Evolutionary conservation across 2,329 filamentous ascomycete species (phyloP).

Genomic region (Trichoderma sp.): DNA sequence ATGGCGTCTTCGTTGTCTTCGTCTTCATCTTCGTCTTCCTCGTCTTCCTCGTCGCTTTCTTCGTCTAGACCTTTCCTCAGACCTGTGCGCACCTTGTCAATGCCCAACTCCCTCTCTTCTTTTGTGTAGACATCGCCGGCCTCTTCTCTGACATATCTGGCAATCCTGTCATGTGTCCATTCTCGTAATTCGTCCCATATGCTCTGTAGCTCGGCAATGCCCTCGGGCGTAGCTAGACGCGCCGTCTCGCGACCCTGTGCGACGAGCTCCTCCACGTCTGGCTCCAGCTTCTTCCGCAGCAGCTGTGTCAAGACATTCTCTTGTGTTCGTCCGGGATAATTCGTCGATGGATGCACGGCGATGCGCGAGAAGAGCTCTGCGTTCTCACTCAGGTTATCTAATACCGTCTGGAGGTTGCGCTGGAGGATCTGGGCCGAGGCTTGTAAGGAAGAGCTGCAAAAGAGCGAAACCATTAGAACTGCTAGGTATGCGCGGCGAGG

Average conservation of each 20-base stretch:
- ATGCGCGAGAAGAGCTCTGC: conserved; percentile 65
- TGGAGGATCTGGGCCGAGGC: conserved; percentile 69
- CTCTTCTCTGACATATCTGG: conserved; percentile 42
- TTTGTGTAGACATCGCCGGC: conserved; percentile 65
- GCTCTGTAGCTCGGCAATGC: conserved; percentile 44
- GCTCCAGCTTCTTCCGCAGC: conserved; percentile 80
- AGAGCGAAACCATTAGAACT: background rate
- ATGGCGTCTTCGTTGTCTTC: conserved; percentile 24
- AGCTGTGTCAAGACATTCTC: conserved; percentile 65
- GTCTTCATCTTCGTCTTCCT: conserved; percentile 55
- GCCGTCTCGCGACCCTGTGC: conserved; percentile 56
- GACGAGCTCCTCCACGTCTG: conserved; percentile 70
- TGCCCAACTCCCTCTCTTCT: conserved; percentile 63
- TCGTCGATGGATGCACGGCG: conserved; percentile 72
- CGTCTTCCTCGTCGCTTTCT: conserved; percentile 54
- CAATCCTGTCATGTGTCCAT: conserved; percentile 42
- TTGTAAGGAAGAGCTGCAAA: conserved; percentile 63
- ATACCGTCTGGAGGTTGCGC: conserved; percentile 64
- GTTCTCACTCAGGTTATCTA: conserved; percentile 62
- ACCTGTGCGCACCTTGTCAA: conserved; percentile 70
- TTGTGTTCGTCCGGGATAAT: conserved; percentile 68
- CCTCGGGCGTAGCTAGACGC: conserved; percentile 42
- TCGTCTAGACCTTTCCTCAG: conserved; percentile 55
- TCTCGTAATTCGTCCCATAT: conserved; percentile 53
- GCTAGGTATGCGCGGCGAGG: background rate